phyloP scores from a whole-genome alignment of 305 asterid species.

The Nicotiana rustica region DNA sequence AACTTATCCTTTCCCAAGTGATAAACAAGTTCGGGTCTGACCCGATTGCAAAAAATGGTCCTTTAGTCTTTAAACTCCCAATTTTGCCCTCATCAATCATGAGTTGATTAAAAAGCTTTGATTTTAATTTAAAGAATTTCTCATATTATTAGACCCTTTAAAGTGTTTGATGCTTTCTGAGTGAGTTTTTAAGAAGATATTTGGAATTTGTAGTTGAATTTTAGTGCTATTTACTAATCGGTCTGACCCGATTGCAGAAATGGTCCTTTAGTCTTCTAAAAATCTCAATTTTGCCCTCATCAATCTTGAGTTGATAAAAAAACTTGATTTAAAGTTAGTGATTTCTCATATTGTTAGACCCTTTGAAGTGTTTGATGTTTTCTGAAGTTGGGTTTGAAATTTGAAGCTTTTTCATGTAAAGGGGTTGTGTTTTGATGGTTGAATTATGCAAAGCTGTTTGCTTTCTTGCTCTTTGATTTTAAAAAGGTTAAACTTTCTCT shows the following conservation, averaged over 20 bases:
- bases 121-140: not conserved
- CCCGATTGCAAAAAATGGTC: constrained; percentile 35
- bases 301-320: not conserved
- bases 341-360: constrained; percentile 10
- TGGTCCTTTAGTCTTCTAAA: constrained; percentile 33
- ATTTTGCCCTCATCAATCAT: constrained; percentile 34
- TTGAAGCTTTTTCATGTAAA: constrained; percentile 6
- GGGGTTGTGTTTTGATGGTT: constrained; percentile 22
- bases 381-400: not conserved
- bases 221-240: not conserved
- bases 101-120: not conserved
- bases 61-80: constrained; percentile 5
- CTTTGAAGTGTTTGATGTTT: constrained; percentile 18
- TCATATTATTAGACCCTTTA: constrained; percentile 6
- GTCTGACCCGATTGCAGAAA: constrained; percentile 31
- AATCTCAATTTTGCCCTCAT: constrained; percentile 32
- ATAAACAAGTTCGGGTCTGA: constrained; percentile 38
- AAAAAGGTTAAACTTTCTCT: constrained; percentile 18
- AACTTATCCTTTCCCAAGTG: constrained; percentile 31
- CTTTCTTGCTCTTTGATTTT: not conserved
- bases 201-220: constrained; percentile 34
- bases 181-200: not conserved
- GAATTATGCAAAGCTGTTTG: constrained; percentile 30
- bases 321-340: not conserved
- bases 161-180: constrained; percentile 2